phyloP scores from a whole-genome alignment of 164 flowering plant species.

The Vitis labrusca region DNA sequence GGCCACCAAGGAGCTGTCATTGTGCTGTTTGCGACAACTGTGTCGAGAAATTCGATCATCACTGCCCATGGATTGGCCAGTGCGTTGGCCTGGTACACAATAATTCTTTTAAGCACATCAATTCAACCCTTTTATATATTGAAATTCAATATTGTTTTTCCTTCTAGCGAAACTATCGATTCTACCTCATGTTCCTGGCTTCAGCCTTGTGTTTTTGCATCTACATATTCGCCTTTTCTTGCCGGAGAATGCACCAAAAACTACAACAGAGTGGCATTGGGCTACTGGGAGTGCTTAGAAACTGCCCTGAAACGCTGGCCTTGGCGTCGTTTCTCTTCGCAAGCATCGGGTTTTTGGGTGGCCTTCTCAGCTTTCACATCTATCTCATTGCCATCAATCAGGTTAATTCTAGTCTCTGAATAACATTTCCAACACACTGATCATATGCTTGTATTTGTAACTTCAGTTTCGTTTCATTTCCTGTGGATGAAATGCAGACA shows the following conservation, averaged over 20 bases:
- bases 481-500: conserved; percentile 28
- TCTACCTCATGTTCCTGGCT: conserved; percentile 35
- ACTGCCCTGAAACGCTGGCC: conserved; percentile 46
- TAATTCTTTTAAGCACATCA: too few relatives aligned
- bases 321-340: conserved; percentile 39
- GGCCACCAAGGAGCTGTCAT: conserved; percentile 60
- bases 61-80: conserved; percentile 60
- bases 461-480: too few relatives aligned
- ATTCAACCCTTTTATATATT: too few relatives aligned
- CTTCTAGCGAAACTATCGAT: conserved; percentile 51
- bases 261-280: conserved; percentile 25
- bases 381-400: conserved; percentile 44
- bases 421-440: too few relatives aligned
- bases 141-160: background rate
- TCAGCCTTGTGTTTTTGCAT: conserved; percentile 32
- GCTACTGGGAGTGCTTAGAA: conserved; percentile 20
- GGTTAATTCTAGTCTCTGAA: conserved; percentile 21
- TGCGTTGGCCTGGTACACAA: conserved; percentile 48
- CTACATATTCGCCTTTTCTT: conserved; percentile 41
- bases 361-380: conserved; percentile 35
- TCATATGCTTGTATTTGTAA: too few relatives aligned
- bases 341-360: conserved; percentile 39
- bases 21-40: conserved; percentile 64
- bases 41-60: conserved; percentile 61
- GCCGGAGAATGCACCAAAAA: conserved; percentile 29